Evolutionary conservation across 2,329 filamentous ascomycete genomes (phyloP).

Genomic region (Fusarium sp.): DNA sequence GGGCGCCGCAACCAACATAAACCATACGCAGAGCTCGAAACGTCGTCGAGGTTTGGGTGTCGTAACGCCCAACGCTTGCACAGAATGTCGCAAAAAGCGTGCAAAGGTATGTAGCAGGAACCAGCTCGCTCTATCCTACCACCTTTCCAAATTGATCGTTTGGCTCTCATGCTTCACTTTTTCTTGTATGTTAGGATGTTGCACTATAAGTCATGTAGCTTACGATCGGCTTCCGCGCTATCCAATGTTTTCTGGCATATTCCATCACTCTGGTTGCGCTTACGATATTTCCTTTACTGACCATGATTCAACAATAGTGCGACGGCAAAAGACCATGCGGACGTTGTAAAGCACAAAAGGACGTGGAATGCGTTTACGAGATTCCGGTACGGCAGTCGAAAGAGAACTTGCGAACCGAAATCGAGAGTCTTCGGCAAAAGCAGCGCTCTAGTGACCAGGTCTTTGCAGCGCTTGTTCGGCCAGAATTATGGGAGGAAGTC

Average conservation of each 20-base stretch:
- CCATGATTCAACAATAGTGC: slow-evolving; percentile 54
- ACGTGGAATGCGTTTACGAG: slow-evolving; percentile 68
- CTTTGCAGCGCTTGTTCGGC: slow-evolving; percentile 61
- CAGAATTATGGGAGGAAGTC: slow-evolving; percentile 64
- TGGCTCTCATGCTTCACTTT: slow-evolving; percentile 5
- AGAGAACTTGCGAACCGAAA: slow-evolving; percentile 67
- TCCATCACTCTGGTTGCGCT: background rate
- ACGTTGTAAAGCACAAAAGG: slow-evolving; percentile 64
- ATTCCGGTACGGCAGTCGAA: slow-evolving; percentile 71
- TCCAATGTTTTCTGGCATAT: background rate
- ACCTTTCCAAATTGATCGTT: background rate
- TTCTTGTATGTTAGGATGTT: slow-evolving; percentile 1
- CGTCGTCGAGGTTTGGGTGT: slow-evolving; percentile 63
- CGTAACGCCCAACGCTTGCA: slow-evolving; percentile 68
- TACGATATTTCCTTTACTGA: slow-evolving; percentile 15
- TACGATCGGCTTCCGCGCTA: background rate
- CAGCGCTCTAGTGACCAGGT: slow-evolving; percentile 65
- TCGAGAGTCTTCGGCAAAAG: slow-evolving; percentile 64
- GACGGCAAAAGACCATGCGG: slow-evolving; percentile 66
- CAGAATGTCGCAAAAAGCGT: slow-evolving; percentile 69
- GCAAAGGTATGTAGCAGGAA: slow-evolving; percentile 59
- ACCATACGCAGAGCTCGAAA: slow-evolving; percentile 54
- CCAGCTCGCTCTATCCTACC: background rate
- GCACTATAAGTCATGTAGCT: background rate
- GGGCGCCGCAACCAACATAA: slow-evolving; percentile 30